A percentile compares a stretch with the other conserved stretches of the same genome.
phyloP scores from a whole-genome alignment of 2,329 filamentous ascomycete species.

The Mariannaea elegans region DNA sequence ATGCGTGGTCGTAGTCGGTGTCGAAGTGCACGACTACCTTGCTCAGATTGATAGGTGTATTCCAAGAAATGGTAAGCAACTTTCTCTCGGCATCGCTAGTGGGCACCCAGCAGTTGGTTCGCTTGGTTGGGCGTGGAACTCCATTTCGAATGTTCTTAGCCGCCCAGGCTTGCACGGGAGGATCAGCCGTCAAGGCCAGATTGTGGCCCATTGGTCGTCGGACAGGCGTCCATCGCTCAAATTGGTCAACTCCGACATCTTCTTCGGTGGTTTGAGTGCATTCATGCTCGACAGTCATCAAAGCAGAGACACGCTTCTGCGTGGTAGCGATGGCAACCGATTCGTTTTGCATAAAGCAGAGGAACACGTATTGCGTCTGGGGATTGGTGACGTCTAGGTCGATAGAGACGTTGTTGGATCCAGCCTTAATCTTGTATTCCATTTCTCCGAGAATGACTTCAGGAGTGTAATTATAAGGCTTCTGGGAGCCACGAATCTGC shows the following conservation, averaged over 20 bases:
- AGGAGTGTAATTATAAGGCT: conserved; percentile 38
- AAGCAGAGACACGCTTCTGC: conserved; percentile 27
- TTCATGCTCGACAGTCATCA: conserved; percentile 40
- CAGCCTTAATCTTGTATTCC: conserved; percentile 22
- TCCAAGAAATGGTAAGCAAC: conserved; percentile 25
- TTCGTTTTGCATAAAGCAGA: conserved; percentile 37
- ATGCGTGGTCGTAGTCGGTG: conserved; percentile 38
- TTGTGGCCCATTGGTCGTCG: conserved; percentile 39
- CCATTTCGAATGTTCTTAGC: conserved; percentile 29
- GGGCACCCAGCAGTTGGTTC: conserved; percentile 37
- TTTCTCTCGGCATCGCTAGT: neutral
- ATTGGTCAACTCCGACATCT: conserved; percentile 36
- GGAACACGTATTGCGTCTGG: conserved; percentile 36
- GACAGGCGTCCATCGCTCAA: conserved; percentile 39
- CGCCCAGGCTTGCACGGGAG: conserved; percentile 29
- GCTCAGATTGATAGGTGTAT: conserved; percentile 18
- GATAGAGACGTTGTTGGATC: conserved; percentile 28
- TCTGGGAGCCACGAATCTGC: conserved; percentile 36
- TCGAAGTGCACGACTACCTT: conserved; percentile 36
- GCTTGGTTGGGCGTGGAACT: conserved; percentile 35
- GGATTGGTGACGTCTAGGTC: conserved; percentile 31
- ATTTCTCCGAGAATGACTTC: conserved; percentile 31
- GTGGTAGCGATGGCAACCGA: conserved; percentile 32
- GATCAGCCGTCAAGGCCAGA: conserved; percentile 28
- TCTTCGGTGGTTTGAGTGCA: conserved; percentile 32